Conservation (phyloP, 495 filamentous ascomycete species). For the Clohesyomyces aquaticus region DNA sequence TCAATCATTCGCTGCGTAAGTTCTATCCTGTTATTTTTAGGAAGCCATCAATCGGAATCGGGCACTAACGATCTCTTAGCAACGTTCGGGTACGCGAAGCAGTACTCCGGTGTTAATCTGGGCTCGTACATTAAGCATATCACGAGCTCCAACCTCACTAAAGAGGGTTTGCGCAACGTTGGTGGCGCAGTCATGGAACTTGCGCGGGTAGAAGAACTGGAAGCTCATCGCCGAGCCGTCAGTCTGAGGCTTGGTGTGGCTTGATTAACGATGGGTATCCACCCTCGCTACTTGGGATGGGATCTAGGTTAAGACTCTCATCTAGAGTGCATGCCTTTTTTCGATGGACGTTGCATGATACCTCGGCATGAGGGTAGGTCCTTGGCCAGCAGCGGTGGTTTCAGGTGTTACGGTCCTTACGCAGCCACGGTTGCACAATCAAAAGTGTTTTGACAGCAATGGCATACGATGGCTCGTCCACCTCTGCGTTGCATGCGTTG, state of each 20-base stretch:
- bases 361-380: not conserved
- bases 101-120: conserved; percentile 97
- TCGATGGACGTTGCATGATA: not conserved
- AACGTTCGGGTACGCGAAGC: conserved; percentile 96
- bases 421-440: not conserved
- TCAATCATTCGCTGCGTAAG: conserved; percentile 96
- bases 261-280: too few relatives aligned
- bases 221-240: conserved; percentile 91
- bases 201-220: conserved; percentile 90
- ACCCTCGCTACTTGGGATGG: too few relatives aligned
- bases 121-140: conserved; percentile 96
- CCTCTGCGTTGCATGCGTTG: too few relatives aligned
- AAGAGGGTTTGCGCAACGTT: conserved; percentile 79
- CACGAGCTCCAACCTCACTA: conserved; percentile 85
- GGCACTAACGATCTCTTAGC: conserved; percentile 54
- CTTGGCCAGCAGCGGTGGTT: not conserved
- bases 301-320: not conserved
- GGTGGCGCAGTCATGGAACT: conserved; percentile 89
- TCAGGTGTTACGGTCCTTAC: not conserved
- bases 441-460: not conserved
- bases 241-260: conserved; percentile 69
- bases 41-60: not conserved
- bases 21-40: conserved; percentile 34
- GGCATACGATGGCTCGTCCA: not conserved
- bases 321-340: too few relatives aligned